phyloP scores from a whole-genome alignment of 1,284 basidiomycete genomes.

The Ceratobasidium sp. region DNA sequence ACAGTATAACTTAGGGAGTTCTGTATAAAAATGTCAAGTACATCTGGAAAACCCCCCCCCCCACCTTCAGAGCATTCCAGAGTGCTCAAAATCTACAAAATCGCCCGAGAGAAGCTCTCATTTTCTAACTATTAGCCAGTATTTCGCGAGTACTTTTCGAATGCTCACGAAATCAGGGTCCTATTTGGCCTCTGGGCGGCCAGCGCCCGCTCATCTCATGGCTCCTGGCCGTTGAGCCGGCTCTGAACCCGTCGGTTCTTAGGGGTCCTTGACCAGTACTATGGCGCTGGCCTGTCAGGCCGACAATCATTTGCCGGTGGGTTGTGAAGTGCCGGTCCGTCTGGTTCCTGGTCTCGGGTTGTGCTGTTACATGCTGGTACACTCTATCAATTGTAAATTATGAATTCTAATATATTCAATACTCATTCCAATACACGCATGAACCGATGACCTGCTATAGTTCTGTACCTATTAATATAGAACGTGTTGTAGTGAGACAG shows the following conservation, averaged over 20 bases:
- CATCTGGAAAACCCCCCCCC: constrained; percentile 1
- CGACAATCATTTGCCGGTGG: not conserved
- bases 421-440: too few species aligned
- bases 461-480: too few species aligned
- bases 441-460: too few species aligned
- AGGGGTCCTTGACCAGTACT: constrained; percentile 2
- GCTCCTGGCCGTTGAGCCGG: constrained; percentile 1
- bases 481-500: too few species aligned
- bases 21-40: too few species aligned
- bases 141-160: constrained; percentile 1
- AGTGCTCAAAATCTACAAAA: constrained; percentile 3
- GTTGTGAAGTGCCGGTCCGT: not conserved
- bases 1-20: too few species aligned
- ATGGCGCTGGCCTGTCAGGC: not conserved
- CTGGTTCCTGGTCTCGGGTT: too few species aligned
- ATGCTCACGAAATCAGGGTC: not conserved
- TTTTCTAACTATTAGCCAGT: not conserved
- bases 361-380: too few species aligned
- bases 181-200: not conserved
- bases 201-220: not conserved
- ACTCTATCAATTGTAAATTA: too few species aligned
- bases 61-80: not conserved
- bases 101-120: not conserved
- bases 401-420: too few species aligned
- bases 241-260: not conserved